These are phyloP conservation scores for Pachysandra terminalis DNA, from an alignment of 164 flowering plant species.

Conservation along the genomic window DNA sequence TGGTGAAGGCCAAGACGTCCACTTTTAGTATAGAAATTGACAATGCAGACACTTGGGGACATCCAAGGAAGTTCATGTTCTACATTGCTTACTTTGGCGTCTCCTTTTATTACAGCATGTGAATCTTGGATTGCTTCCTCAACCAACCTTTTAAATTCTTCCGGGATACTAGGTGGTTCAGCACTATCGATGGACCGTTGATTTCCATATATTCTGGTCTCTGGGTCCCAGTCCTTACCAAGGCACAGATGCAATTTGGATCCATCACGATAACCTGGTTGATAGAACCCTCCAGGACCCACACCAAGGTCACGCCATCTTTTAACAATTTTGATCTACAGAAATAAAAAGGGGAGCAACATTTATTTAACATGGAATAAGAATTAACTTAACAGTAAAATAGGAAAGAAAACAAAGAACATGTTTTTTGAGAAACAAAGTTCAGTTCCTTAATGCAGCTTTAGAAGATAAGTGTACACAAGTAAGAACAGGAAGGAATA, in stretches of 20 bases:
- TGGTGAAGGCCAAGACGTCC: constrained; percentile 90
- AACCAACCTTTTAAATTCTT: constrained; percentile 43
- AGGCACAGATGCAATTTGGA: constrained; percentile 67
- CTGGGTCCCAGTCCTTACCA: constrained; percentile 84
- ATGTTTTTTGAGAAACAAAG: too few relatives aligned
- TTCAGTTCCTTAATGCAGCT: too few relatives aligned
- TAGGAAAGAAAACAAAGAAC: too few relatives aligned
- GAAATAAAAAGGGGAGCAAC: neutral
- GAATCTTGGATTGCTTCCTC: constrained; percentile 40
- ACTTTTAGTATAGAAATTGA: constrained; percentile 58
- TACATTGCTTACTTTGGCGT: constrained; percentile 7
- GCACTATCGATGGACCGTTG: constrained; percentile 46
- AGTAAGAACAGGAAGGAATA: too few relatives aligned
- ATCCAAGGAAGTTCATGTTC: constrained; percentile 47
- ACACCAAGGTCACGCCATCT: constrained; percentile 56
- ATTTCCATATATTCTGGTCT: constrained; percentile 40
- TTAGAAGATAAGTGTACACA: too few relatives aligned
- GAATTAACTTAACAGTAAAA: too few relatives aligned
- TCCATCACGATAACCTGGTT: constrained; percentile 65
- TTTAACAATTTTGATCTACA: constrained; percentile 51
- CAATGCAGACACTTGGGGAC: constrained; percentile 70
- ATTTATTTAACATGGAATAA: too few relatives aligned
- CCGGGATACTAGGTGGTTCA: constrained; percentile 59
- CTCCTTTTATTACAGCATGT: constrained; percentile 30
- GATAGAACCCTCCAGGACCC: constrained; percentile 79